Evolutionary conservation across 2,329 filamentous ascomycete species (phyloP), one percentile per base, ranked within the genome.

Genomic region (Ceratocystis albifundus): DNA sequence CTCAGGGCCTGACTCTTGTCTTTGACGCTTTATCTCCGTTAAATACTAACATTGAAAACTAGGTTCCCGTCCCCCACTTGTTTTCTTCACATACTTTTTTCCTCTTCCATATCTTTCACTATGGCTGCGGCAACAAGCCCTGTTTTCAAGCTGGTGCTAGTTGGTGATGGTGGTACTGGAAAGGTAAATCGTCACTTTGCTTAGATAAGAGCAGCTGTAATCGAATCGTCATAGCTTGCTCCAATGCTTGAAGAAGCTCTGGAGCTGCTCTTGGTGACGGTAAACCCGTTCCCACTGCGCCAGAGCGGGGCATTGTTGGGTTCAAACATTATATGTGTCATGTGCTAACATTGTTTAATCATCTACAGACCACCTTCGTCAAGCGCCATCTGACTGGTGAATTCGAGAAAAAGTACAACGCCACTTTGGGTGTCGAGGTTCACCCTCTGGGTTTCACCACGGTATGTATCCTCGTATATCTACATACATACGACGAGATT

Each of bases 401-500:
- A 79, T 99, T 99, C 77, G 94, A 99, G 83, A 99, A 99, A 89
- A 99, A 97, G 84, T 99, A 99, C 83, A 97, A 99, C 79, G 94
- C 94, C 74, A 99, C 94, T 69, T 90, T 99, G 71, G 94, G 94
- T 88, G 94, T 99, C 77, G 94, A 99, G 80, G 94, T 99, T 72
- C 94, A 99, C 84, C 94, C 94, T 78, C 90, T 99, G 71, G 89
- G 87, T 75, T 99, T 99, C 87, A 90, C 87, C 75, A 97, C 93
- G 77, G 92, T 97, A 90, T 82, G 90, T 83, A 73, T 57, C 62
- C 32, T 65, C 71, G 72, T 36, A n/a, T 41, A 41, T 41, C 36
- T 41, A 41, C 0, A 41, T 59, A 71, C 72, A 72, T 66, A 63
- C 69, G 66, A 69, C 66, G 68, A 73, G 72, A 45, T 17, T 15